A percentile compares a stretch with the other conserved stretches of the same genome.
These are phyloP conservation scores for Talaromyces sp. DNA, from an alignment of 2,329 filamentous ascomycete species.

Conservation along the genomic window DNA sequence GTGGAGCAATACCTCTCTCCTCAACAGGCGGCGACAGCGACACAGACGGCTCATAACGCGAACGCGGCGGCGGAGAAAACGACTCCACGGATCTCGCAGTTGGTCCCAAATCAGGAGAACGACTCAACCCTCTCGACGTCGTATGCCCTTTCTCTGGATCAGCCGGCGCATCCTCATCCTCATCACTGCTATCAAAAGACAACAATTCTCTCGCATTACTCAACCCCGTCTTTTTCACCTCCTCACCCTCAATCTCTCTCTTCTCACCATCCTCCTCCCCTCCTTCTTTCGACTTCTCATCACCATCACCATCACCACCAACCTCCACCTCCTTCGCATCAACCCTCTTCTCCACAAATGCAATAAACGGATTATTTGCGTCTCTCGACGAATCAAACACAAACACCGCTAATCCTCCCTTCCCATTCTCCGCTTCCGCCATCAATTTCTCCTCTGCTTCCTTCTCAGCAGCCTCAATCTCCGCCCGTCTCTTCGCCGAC, in stretches of 20 bases:
- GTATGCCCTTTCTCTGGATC: not conserved
- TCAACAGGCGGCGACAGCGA: not conserved
- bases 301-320: not conserved
- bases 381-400: conserved; percentile 7
- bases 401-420: conserved; percentile 23
- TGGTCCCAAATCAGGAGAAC: not conserved
- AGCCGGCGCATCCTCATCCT: not conserved
- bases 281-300: not conserved
- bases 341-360: conserved; percentile 10
- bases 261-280: not conserved
- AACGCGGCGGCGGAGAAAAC: not conserved
- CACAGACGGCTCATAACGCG: conserved; percentile 1
- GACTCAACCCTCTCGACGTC: not conserved
- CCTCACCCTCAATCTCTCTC: not conserved
- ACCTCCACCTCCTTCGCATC: not conserved
- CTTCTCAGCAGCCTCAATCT: conserved; percentile 7
- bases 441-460: not conserved
- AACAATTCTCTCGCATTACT: not conserved
- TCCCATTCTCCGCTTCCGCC: not conserved
- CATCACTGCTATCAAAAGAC: conserved; percentile 14
- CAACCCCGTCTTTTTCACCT: not conserved
- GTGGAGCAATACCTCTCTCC: not conserved
- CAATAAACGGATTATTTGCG: conserved; percentile 26
- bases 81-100: not conserved
- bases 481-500: conserved; percentile 1